phyloP scores from a whole-genome alignment of 2,329 filamentous ascomycete genomes.

The Aspergillus sp. region DNA sequence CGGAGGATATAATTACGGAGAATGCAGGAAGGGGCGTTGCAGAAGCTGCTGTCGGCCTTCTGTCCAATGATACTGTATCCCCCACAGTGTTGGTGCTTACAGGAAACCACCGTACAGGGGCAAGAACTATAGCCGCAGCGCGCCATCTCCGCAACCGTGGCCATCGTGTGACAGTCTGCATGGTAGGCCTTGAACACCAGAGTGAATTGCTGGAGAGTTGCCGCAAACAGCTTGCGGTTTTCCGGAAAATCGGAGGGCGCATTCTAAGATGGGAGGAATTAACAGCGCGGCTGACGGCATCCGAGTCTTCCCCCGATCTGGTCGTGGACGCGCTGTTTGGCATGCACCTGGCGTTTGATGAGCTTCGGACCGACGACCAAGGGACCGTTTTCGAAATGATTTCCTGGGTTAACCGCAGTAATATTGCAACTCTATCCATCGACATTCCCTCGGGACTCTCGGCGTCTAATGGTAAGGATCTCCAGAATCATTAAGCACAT shows the following conservation, averaged over 20 bases:
- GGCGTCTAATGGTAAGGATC: constrained; percentile 60
- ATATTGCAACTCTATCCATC: constrained; percentile 73
- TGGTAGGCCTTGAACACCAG: constrained; percentile 77
- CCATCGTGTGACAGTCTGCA: constrained; percentile 68
- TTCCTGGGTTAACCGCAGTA: constrained; percentile 84
- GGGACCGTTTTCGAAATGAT: constrained; percentile 80
- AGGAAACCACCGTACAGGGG: constrained; percentile 87
- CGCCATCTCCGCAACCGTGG: constrained; percentile 80
- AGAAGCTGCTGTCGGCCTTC: constrained; percentile 61
- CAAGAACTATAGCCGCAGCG: constrained; percentile 73
- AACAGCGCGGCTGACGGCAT: constrained; percentile 37
- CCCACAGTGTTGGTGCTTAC: constrained; percentile 68
- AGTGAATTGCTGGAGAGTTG: constrained; percentile 71
- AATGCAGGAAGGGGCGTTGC: constrained; percentile 84
- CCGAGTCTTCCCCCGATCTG: constrained; percentile 61
- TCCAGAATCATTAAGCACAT: too few relatives aligned
- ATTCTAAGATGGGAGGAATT: constrained; percentile 55
- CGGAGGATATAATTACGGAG: constrained; percentile 83
- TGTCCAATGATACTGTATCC: constrained; percentile 48
- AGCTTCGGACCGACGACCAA: constrained; percentile 72
- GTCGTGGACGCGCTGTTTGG: constrained; percentile 86
- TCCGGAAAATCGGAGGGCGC: constrained; percentile 71
- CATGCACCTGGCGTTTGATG: constrained; percentile 79
- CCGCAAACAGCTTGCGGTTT: constrained; percentile 70
- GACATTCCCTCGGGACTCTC: constrained; percentile 86